phyloP scores from a whole-genome alignment of 768 basidiomycete species.

The Termitomyces sp. region DNA sequence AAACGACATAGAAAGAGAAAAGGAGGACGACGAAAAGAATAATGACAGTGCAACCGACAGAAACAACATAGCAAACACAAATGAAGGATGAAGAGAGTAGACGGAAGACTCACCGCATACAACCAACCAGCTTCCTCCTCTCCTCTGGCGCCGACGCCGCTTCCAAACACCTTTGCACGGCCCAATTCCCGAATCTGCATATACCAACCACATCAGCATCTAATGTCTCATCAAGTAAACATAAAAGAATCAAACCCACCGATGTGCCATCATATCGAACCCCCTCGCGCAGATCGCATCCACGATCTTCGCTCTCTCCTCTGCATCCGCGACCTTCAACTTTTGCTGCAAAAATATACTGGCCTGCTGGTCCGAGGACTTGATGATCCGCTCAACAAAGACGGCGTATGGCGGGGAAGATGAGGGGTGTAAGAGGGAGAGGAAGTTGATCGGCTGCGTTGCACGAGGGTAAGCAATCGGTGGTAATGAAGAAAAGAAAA shows the following conservation, averaged over 20 bases:
- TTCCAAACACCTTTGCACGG: slow-evolving; percentile 82
- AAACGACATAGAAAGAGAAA: background rate
- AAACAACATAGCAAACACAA: background rate
- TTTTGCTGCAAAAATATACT: slow-evolving; percentile 90
- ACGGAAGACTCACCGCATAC: slow-evolving; percentile 60
- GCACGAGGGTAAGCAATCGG: slow-evolving; percentile 13
- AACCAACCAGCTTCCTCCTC: slow-evolving; percentile 73
- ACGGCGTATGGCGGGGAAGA: slow-evolving; percentile 79
- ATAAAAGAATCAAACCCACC: slow-evolving; percentile 33
- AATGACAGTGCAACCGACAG: background rate
- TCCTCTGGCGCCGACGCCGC: slow-evolving; percentile 72
- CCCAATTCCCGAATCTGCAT: slow-evolving; percentile 85
- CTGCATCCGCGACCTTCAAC: slow-evolving; percentile 75
- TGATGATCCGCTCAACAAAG: slow-evolving; percentile 82
- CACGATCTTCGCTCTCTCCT: slow-evolving; percentile 77
- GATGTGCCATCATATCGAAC: slow-evolving; percentile 90
- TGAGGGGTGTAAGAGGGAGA: slow-evolving; percentile 79
- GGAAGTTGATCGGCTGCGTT: slow-evolving; percentile 79
- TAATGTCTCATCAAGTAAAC: background rate
- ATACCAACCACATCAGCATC: slow-evolving; percentile 1
- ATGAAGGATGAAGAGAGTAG: background rate
- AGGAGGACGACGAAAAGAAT: background rate
- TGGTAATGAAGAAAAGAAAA: slow-evolving; percentile 2
- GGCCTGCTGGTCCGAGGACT: slow-evolving; percentile 85
- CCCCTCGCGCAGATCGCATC: slow-evolving; percentile 82